Evolutionary conservation across 495 filamentous ascomycete species (phyloP).

Genomic region (Sordaria brevicollis): DNA sequence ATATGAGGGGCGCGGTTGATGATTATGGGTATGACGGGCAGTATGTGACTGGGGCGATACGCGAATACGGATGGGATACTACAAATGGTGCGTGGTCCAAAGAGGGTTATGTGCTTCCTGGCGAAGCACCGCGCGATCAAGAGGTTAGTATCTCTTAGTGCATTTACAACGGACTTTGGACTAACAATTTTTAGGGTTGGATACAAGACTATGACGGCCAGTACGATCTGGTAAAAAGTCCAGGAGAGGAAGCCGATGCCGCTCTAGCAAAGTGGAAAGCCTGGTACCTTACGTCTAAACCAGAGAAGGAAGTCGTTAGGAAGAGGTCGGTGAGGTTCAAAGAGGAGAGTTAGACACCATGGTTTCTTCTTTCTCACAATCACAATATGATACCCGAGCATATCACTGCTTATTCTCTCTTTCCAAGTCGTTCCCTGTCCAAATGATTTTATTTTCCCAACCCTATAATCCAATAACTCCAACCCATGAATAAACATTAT

Average conservation of each 20-base stretch:
- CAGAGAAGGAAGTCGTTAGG: background rate
- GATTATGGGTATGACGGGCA: too few species aligned
- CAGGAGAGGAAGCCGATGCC: background rate
- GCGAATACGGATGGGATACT: background rate
- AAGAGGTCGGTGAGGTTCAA: background rate
- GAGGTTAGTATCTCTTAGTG: background rate
- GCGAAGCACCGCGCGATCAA: background rate
- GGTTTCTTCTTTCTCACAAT: background rate
- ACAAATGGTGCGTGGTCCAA: fast-evolving
- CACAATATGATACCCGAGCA: background rate
- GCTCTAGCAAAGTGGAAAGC: background rate
- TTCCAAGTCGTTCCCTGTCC: too few species aligned
- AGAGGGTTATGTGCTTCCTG: background rate
- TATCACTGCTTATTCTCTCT: background rate
- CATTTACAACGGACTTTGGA: too few species aligned
- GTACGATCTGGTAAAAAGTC: background rate
- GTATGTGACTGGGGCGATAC: background rate
- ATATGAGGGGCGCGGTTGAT: too few species aligned
- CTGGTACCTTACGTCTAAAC: background rate
- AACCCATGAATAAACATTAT: background rate
- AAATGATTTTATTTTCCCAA: too few species aligned
- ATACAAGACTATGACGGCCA: background rate
- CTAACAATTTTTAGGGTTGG: background rate
- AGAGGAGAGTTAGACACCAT: background rate
- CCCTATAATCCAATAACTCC: background rate